phyloP scores from a whole-genome alignment of 768 basidiomycete species.

The Mycena belliarum region DNA sequence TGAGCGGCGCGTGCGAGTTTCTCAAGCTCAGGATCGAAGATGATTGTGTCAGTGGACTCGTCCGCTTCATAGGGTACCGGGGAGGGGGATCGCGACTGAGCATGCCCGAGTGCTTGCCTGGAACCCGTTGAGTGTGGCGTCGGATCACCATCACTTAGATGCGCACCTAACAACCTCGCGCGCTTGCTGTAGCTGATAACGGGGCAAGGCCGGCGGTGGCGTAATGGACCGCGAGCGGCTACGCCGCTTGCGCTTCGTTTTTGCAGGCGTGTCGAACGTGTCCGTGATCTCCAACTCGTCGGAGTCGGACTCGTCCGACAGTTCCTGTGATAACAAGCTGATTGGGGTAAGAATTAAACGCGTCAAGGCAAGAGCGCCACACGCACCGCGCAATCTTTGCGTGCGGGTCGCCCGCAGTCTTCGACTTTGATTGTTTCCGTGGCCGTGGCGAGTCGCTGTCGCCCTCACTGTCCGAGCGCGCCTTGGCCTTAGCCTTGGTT shows the following conservation, averaged over 20 bases:
- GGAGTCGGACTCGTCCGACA: constrained; percentile 32
- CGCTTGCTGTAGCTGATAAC: constrained; percentile 55
- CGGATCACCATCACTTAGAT: not conserved
- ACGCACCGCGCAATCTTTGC: constrained; percentile 48
- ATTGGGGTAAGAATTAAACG: not conserved
- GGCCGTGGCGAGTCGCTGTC: constrained; percentile 34
- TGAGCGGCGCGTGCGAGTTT: constrained; percentile 45
- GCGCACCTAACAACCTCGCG: constrained; percentile 62
- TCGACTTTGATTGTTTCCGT: constrained; percentile 43
- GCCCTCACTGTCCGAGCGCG: constrained; percentile 29
- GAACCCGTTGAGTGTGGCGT: not conserved
- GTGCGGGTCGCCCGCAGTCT: constrained; percentile 34
- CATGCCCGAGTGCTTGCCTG: constrained; percentile 48
- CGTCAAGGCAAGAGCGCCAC: not conserved
- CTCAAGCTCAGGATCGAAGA: constrained; percentile 64
- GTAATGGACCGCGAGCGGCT: constrained; percentile 75
- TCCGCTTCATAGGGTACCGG: constrained; percentile 42
- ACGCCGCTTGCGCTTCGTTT: constrained; percentile 43
- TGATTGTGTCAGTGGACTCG: constrained; percentile 50
- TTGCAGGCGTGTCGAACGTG: constrained; percentile 29
- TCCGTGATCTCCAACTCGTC: constrained; percentile 42
- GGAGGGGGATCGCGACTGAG: constrained; percentile 44
- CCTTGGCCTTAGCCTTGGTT: constrained; percentile 14
- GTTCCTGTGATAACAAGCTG: constrained; percentile 30
- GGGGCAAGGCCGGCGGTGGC: constrained; percentile 66